These are phyloP conservation scores for Tetradesmus obliquus DNA, from an alignment of 139 green algal species.

Conservation along the genomic window DNA sequence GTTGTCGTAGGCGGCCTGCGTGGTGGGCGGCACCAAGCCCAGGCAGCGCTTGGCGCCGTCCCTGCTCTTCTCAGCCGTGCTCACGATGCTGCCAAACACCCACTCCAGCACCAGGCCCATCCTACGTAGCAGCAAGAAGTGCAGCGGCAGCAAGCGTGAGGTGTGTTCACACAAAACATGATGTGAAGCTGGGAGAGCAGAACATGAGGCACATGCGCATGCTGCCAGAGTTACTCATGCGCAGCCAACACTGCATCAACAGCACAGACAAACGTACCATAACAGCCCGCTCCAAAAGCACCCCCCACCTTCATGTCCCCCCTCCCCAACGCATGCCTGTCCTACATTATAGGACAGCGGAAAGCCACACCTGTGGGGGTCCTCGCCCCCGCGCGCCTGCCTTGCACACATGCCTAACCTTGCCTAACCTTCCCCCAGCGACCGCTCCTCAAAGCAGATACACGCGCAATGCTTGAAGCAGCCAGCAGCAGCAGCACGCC, in stretches of 20 bases:
- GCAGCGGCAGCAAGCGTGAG: not conserved
- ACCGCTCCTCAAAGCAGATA: too few relatives aligned
- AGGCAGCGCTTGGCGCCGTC: conserved; percentile 81
- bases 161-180: not conserved
- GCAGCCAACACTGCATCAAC: not conserved
- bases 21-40: conserved; percentile 52
- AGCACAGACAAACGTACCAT: too few relatives aligned
- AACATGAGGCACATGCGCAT: too few relatives aligned
- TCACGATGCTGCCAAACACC: conserved; percentile 92
- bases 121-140: not conserved
- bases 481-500: not conserved
- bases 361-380: too few relatives aligned
- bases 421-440: too few relatives aligned
- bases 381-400: too few relatives aligned
- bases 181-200: not conserved
- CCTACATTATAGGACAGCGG: too few relatives aligned
- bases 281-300: too few relatives aligned
- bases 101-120: conserved; percentile 90
- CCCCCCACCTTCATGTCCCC: too few relatives aligned
- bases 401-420: not conserved
- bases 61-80: conserved; percentile 86
- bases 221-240: not conserved
- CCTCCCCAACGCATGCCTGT: too few relatives aligned
- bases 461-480: too few relatives aligned
- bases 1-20: conserved; percentile 51